Evolutionary conservation across 2,329 filamentous ascomycete genomes (phyloP).

Genomic region (Bretziella fagacearum): DNA sequence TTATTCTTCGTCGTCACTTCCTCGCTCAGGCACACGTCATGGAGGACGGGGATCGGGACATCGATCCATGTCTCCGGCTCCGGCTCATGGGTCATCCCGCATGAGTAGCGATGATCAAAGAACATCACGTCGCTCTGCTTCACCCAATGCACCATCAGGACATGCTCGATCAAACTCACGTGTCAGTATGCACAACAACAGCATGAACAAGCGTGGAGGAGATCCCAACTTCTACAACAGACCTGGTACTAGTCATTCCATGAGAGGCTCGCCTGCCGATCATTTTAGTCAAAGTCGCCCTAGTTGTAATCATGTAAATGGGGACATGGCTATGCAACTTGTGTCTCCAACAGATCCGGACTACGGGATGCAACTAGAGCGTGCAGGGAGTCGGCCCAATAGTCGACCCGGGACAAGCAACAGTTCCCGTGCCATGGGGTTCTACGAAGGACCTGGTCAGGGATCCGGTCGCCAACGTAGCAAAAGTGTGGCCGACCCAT

Average conservation of each 20-base stretch:
- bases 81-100: slow-evolving; percentile 24
- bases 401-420: slow-evolving; percentile 32
- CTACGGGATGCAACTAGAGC: slow-evolving; percentile 40
- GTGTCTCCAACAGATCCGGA: slow-evolving; percentile 38
- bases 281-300: slow-evolving; percentile 23
- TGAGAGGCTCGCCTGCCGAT: slow-evolving; percentile 32
- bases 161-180: slow-evolving; percentile 11
- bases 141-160: slow-evolving; percentile 6
- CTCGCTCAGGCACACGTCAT: slow-evolving; percentile 34
- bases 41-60: slow-evolving; percentile 42
- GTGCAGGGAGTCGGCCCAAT: slow-evolving; percentile 23
- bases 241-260: slow-evolving; percentile 29
- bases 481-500: slow-evolving; percentile 70
- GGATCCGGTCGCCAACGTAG: slow-evolving; percentile 40
- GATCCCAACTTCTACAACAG: slow-evolving; percentile 33
- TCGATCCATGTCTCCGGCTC: slow-evolving; percentile 49
- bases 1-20: slow-evolving; percentile 13
- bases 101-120: slow-evolving; percentile 8
- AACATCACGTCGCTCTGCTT: slow-evolving; percentile 8
- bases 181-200: slow-evolving; percentile 21
- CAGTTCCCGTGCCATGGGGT: slow-evolving; percentile 34
- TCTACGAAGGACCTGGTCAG: slow-evolving; percentile 34
- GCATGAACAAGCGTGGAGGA: slow-evolving; percentile 29
- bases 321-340: slow-evolving; percentile 53
- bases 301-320: slow-evolving; percentile 31